Evolutionary conservation across 129 eudicot species (phyloP), one percentile per base, ranked within the genome.

Genomic region (Flaveria trinervia): DNA sequence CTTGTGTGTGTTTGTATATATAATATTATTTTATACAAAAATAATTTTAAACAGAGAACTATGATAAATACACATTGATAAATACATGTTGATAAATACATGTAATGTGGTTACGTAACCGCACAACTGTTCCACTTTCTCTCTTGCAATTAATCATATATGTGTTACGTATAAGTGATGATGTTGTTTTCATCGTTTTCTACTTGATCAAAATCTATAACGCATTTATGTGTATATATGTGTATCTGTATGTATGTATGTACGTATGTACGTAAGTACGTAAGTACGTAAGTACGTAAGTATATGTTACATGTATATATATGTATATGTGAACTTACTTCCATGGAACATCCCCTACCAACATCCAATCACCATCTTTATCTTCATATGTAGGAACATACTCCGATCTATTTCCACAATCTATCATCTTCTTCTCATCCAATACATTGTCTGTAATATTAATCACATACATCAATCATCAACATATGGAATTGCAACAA

Each of bases 271-370:
- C 22, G 12, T n/a, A n/a, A n/a, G 39, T 33, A 36, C 8, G 62
- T 18, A 17, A 7, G 8, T 54, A 18, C 17, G 33, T 9, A 28
- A 16, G 30, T 44, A 9, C 22, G 12, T n/a, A n/a, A n/a, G n/a
- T 28, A 28, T 30, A 30, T 48, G 5, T 14, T 16, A 12, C 6
- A 13, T 14, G 15, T 55, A 4, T 30, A 4, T 30, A 18, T 7
- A 28, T 57, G 4, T 20, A 44, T 55, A 73, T 41, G 26, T 1
- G 22, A 50, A 84, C 93, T 81, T 80, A 89, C 97, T 89, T 87
- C 97, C 96, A 92, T 77, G 97, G 97, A 79, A 92, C 96, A 84
- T 92, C 97, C 8, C 97, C 97, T 23, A 88, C 81, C 20, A 91
- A 28, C 92, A 91, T 88, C 97, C 92, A 91, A 23, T 89, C 97